A percentile compares a stretch with the other conserved stretches of the same genome.
Evolutionary conservation across 2,329 filamentous ascomycete genomes (phyloP).

Genomic region (Scytalidium sp.): DNA sequence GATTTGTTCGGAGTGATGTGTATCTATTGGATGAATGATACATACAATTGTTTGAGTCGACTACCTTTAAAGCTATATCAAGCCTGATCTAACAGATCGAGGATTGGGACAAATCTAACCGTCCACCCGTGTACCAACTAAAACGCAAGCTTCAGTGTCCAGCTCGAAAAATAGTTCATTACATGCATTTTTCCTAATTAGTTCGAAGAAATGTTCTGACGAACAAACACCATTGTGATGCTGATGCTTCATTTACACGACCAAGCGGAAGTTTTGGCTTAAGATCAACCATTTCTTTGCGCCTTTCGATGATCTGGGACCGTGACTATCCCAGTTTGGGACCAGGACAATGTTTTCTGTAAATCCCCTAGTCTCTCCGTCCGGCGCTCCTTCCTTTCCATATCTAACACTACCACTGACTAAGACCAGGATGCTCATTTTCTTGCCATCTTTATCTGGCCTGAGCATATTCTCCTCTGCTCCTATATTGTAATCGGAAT

Average conservation of each 20-base stretch:
- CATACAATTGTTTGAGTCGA: too few relatives aligned
- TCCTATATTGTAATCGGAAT: conserved; percentile 59
- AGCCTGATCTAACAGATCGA: too few relatives aligned
- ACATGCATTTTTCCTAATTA: too few relatives aligned
- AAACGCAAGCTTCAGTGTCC: too few relatives aligned
- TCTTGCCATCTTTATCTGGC: conserved; percentile 48
- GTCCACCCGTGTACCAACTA: too few relatives aligned
- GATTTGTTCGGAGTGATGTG: too few relatives aligned
- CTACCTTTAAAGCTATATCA: too few relatives aligned
- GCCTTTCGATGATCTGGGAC: conserved; percentile 49
- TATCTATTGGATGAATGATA: too few relatives aligned
- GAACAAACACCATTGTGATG: too few relatives aligned
- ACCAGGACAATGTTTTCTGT: conserved; percentile 80
- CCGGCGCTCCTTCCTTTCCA: conserved; percentile 37
- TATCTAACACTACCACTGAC: conserved; percentile 72
- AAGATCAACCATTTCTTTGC: conserved; percentile 62
- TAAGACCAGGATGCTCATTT: conserved; percentile 70
- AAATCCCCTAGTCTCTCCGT: conserved; percentile 66
- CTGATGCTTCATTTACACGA: conserved; percentile 18
- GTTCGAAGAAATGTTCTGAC: too few relatives aligned
- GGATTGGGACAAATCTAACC: too few relatives aligned
- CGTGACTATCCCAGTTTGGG: conserved; percentile 64
- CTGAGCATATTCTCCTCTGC: conserved; percentile 44
- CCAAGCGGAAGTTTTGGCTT: conserved; percentile 67
- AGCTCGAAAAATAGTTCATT: too few relatives aligned